A percentile compares a stretch with the other conserved stretches of the same genome.
These are phyloP conservation scores for Hypoxylon sp. DNA, from an alignment of 2,329 filamentous ascomycete genomes.

Conservation along the genomic window DNA sequence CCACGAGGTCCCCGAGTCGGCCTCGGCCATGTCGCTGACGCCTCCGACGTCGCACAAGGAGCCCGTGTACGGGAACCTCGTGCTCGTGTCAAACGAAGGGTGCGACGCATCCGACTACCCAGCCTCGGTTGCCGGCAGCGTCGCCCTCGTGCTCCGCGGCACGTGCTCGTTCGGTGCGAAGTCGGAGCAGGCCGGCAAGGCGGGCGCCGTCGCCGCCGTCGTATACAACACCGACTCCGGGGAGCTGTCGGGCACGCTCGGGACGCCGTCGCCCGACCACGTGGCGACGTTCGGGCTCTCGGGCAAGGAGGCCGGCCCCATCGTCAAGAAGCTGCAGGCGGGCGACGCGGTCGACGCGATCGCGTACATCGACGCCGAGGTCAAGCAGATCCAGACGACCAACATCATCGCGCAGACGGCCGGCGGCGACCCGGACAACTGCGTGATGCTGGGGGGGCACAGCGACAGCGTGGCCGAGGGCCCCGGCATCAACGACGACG, in stretches of 20 bases:
- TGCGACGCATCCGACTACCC: constrained; percentile 72
- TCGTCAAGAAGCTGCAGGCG: constrained; percentile 61
- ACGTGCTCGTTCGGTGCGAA: constrained; percentile 76
- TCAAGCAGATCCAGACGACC: constrained; percentile 61
- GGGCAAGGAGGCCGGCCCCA: constrained; percentile 63
- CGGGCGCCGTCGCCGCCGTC: constrained; percentile 74
- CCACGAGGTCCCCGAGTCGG: constrained; percentile 57
- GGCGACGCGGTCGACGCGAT: constrained; percentile 61
- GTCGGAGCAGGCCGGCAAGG: constrained; percentile 70
- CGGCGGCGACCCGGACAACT: constrained; percentile 66
- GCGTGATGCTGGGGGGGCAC: constrained; percentile 71
- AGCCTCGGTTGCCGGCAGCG: constrained; percentile 62
- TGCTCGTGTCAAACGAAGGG: constrained; percentile 68
- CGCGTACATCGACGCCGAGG: constrained; percentile 66
- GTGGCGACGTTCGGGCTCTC: constrained; percentile 74
- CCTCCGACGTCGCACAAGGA: constrained; percentile 69
- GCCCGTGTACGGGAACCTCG: constrained; percentile 65
- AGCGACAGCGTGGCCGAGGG: constrained; percentile 69
- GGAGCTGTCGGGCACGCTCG: constrained; percentile 72
- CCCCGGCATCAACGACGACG: constrained; percentile 81
- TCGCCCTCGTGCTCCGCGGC: constrained; percentile 76
- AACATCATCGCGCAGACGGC: constrained; percentile 71
- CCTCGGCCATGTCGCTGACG: constrained; percentile 69
- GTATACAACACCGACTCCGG: constrained; percentile 77
- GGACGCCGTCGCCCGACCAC: constrained; percentile 64